Conservation (phyloP, 805 yeast species). For the Pichia ethanolica region DNA sequence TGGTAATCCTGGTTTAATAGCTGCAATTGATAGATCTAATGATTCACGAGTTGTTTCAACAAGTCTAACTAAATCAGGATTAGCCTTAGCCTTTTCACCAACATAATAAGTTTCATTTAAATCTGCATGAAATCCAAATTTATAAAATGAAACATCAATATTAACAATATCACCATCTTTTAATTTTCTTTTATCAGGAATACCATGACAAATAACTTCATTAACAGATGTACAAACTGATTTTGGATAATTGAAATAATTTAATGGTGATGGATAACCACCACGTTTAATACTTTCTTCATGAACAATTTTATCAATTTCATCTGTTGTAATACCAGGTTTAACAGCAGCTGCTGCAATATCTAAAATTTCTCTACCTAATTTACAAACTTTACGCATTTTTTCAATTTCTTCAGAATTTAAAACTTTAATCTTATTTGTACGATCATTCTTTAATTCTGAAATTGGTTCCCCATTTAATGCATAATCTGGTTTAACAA, state of each 20-base stretch:
- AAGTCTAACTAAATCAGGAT: slow-evolving; percentile 76
- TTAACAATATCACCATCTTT: slow-evolving; percentile 94
- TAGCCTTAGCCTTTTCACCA: slow-evolving; percentile 76
- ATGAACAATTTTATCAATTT: slow-evolving; percentile 79
- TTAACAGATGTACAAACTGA: slow-evolving; percentile 89
- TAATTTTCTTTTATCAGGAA: slow-evolving; percentile 83
- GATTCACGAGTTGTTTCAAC: slow-evolving; percentile 91
- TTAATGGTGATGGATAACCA: slow-evolving; percentile 91
- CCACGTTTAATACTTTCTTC: slow-evolving; percentile 80
- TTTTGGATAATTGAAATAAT: slow-evolving; percentile 90
- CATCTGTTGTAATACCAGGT: slow-evolving; percentile 93
- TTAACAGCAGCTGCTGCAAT: slow-evolving; percentile 72
- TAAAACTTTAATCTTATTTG: slow-evolving; percentile 57
- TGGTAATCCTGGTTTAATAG: slow-evolving; percentile 86
- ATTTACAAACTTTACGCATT: slow-evolving; percentile 65
- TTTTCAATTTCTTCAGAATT: slow-evolving; percentile 62
- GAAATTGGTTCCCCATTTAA: slow-evolving; percentile 66
- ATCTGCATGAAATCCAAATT: slow-evolving; percentile 89
- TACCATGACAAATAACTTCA: slow-evolving; percentile 95
- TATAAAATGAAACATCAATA: slow-evolving; percentile 77
- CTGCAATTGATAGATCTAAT: slow-evolving; percentile 71
- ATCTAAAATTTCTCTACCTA: slow-evolving; percentile 87
- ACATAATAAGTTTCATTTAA: slow-evolving; percentile 95
- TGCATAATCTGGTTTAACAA: slow-evolving; percentile 80
- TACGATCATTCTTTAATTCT: slow-evolving; percentile 68